Conservation (phyloP, 2,329 filamentous ascomycete genomes). For the Fusarium tricinctum region DNA sequence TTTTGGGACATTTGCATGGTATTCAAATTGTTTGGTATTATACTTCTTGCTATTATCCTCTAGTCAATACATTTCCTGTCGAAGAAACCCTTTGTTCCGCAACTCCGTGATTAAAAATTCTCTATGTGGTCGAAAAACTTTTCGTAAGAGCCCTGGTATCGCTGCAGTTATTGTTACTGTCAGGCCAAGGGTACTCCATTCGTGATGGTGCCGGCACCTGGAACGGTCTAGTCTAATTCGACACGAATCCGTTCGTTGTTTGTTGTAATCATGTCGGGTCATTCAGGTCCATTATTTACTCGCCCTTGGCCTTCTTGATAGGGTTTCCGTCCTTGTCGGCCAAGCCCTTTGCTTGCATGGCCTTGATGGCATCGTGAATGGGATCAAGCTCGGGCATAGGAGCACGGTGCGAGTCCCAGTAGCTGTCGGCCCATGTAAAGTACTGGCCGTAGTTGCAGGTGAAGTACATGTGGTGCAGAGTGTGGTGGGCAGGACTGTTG, state of each 20-base stretch:
- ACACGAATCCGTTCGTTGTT: slow-evolving; percentile 5
- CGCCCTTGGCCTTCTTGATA: slow-evolving; percentile 52
- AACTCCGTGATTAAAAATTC: slow-evolving; percentile 43
- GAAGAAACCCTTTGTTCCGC: slow-evolving; percentile 19
- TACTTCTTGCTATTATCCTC: slow-evolving; percentile 51
- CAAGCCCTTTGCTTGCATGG: slow-evolving; percentile 61
- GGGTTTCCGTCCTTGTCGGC: slow-evolving; percentile 60
- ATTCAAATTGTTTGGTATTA: slow-evolving; percentile 49
- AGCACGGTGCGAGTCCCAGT: slow-evolving; percentile 60
- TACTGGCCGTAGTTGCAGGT: slow-evolving; percentile 65
- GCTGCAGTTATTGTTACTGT: slow-evolving; percentile 17
- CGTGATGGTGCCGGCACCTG: slow-evolving; percentile 42
- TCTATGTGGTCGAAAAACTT: slow-evolving; percentile 39
- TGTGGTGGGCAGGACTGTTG: slow-evolving; percentile 64
- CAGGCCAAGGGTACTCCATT: slow-evolving; percentile 20
- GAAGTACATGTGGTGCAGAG: slow-evolving; percentile 65
- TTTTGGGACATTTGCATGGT: slow-evolving; percentile 48
- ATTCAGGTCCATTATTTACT: slow-evolving; percentile 35
- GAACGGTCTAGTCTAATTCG: slow-evolving; percentile 21
- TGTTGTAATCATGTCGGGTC: slow-evolving; percentile 7
- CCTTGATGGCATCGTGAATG: slow-evolving; percentile 59
- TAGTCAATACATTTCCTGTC: slow-evolving; percentile 50
- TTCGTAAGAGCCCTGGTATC: slow-evolving; percentile 34
- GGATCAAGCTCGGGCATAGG: slow-evolving; percentile 61
- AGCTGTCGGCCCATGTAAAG: slow-evolving; percentile 63